phyloP scores from a whole-genome alignment of 495 filamentous ascomycete genomes.

The Sphaerosporella brunnea region DNA sequence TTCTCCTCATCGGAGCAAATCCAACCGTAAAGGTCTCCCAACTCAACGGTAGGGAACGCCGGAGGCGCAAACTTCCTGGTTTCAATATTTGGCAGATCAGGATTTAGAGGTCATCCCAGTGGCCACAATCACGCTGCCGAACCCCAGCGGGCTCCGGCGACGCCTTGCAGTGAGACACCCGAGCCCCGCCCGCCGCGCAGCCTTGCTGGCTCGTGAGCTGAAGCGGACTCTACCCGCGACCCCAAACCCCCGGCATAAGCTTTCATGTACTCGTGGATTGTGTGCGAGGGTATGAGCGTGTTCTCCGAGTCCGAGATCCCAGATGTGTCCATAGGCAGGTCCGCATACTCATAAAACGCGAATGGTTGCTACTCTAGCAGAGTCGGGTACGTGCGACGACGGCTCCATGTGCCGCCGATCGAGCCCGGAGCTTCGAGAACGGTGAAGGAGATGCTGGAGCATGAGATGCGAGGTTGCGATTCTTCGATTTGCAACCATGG shows the following conservation, averaged over 20 bases:
- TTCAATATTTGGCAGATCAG: slow-evolving; percentile 28
- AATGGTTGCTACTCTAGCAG: slow-evolving; percentile 27
- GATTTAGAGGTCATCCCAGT: slow-evolving; percentile 31
- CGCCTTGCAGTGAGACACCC: slow-evolving; percentile 14
- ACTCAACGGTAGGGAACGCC: slow-evolving; percentile 28
- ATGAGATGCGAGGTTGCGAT: background rate
- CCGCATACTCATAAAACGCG: slow-evolving; percentile 7
- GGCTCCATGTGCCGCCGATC: slow-evolving; percentile 37
- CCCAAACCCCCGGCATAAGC: slow-evolving; percentile 25
- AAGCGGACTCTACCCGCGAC: slow-evolving; percentile 26
- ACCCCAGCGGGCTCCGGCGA: slow-evolving; percentile 6
- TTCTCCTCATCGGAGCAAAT: slow-evolving; percentile 13
- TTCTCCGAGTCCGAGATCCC: background rate
- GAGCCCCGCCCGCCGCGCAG: slow-evolving; percentile 21
- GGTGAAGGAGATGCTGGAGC: slow-evolving; percentile 24
- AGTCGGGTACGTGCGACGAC: slow-evolving; percentile 33
- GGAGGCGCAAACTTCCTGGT: slow-evolving; percentile 20
- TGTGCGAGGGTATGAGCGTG: slow-evolving; percentile 5
- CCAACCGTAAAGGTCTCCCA: slow-evolving; percentile 21
- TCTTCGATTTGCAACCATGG: slow-evolving; percentile 4
- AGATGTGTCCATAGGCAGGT: slow-evolving; percentile 1
- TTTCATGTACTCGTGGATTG: slow-evolving; percentile 8
- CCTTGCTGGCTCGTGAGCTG: slow-evolving; percentile 22
- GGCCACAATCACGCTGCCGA: slow-evolving; percentile 31
- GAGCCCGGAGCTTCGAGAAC: slow-evolving; percentile 32